Conservation (phyloP, 2,329 filamentous ascomycete genomes). For the Fusarium sp. region DNA sequence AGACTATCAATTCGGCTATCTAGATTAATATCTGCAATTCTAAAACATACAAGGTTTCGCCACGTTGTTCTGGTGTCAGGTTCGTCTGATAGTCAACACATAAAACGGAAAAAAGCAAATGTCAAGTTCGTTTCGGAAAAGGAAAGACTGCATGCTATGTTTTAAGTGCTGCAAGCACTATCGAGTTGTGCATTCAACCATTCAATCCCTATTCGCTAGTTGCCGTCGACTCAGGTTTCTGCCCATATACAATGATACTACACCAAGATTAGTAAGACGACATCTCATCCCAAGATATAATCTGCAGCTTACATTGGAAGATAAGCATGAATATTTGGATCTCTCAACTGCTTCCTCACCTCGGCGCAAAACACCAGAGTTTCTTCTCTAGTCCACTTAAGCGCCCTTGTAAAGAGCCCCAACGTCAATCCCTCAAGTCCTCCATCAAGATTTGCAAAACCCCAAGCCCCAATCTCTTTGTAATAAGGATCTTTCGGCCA, state of each 20-base stretch:
- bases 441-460: neutral
- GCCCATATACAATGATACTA: conserved; percentile 16
- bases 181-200: neutral
- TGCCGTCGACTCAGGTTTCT: neutral
- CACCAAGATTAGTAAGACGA: neutral
- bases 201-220: neutral
- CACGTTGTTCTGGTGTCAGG: neutral
- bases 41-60: neutral
- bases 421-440: neutral
- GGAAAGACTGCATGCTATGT: neutral
- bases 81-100: neutral
- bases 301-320: conserved; percentile 4
- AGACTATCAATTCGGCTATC: neutral
- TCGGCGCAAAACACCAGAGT: neutral
- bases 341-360: neutral
- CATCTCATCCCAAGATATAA: neutral
- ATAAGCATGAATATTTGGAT: neutral
- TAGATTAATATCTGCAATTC: neutral
- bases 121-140: neutral
- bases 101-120: neutral
- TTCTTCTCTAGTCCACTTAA: neutral
- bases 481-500: conserved; percentile 1
- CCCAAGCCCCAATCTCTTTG: neutral
- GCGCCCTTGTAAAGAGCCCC: neutral
- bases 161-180: neutral